Evolutionary conservation across 306 rosid species (phyloP).

Genomic region (Dalbergia cochinchinensis): DNA sequence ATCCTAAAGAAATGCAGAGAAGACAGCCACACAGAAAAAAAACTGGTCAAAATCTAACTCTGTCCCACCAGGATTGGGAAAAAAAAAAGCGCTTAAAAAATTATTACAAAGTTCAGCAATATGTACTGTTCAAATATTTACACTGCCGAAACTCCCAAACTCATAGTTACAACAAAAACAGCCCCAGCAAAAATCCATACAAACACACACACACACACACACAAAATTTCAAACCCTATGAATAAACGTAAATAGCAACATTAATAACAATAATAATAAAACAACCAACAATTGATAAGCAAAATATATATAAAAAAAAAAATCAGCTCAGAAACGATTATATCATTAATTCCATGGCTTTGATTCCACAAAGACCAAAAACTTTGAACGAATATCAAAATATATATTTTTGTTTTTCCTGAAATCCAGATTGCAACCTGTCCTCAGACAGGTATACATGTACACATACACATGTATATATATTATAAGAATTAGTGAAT

Average conservation of each 20-base stretch:
- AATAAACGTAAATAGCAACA: neutral
- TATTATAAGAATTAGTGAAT: conserved; percentile 21
- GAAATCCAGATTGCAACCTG: conserved; percentile 34
- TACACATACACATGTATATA: neutral
- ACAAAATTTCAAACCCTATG: conserved; percentile 16
- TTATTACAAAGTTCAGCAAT: conserved; percentile 20
- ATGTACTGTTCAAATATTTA: conserved; percentile 35
- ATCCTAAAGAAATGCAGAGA: conserved; percentile 26
- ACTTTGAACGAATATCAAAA: conserved; percentile 6
- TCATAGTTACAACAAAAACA: conserved; percentile 26
- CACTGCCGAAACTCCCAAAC: conserved; percentile 19
- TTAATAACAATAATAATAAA: neutral
- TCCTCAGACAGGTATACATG: neutral
- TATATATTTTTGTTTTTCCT: neutral
- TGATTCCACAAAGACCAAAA: conserved; percentile 26
- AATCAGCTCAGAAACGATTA: neutral
- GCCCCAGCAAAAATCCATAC: conserved; percentile 1
- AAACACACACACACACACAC: neutral
- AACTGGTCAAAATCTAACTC: neutral
- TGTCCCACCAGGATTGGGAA: conserved; percentile 24
- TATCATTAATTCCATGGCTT: conserved; percentile 35
- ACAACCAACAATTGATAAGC: neutral
- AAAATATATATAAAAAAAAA: too few species aligned
- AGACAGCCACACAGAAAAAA: neutral
- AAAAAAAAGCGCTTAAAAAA: conserved; percentile 31